Evolutionary conservation across 176 grass and related monocot genomes (phyloP).

Genomic region (barley (Hordeum vulgare)): MorexV3_pseudomolecules_assembly NC_058522.1:453313229-453313728

Average conservation of each 20-base stretch:
- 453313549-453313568: background rate
- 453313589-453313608: background rate
- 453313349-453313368: conserved; percentile 69
- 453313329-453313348: conserved; percentile 67
- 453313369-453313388: conserved; percentile 80
- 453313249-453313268: conserved; percentile 77
- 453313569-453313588: background rate
- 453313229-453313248: conserved; percentile 57
- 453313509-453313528: background rate
- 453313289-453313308: conserved; percentile 56
- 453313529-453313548: background rate
- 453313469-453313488: background rate
- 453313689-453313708: too few relatives aligned
- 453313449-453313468: conserved; percentile 68
- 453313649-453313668: too few relatives aligned
- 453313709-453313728: too few relatives aligned
- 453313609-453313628: background rate
- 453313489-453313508: conserved; percentile 32
- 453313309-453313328: conserved; percentile 47
- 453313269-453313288: conserved; percentile 60
- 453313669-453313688: too few relatives aligned
- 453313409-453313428: conserved; percentile 92
- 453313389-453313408: conserved; percentile 80
- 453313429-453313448: conserved; percentile 90
- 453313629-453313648: too few relatives aligned